phyloP scores from a whole-genome alignment of 257 asterid genomes.

The Ophiorrhiza pumila region DNA sequence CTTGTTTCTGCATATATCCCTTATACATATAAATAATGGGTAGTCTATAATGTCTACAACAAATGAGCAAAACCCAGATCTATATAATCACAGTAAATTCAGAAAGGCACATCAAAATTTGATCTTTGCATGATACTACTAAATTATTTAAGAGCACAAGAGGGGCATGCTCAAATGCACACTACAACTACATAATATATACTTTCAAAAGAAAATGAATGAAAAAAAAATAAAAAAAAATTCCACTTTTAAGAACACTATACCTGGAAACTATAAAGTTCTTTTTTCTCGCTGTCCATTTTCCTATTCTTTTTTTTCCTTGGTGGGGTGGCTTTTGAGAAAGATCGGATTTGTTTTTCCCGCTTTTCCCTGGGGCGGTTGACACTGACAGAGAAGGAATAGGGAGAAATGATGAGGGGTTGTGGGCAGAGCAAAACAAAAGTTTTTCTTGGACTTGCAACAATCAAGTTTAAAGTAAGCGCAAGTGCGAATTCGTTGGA shows the following conservation, averaged over 20 bases:
- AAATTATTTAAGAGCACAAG: neutral
- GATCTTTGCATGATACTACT: neutral
- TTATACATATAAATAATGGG: constrained; percentile 6
- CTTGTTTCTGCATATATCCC: constrained; percentile 72
- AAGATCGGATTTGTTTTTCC: constrained; percentile 11
- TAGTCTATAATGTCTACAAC: constrained; percentile 8
- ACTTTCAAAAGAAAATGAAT: neutral
- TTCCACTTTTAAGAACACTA: constrained; percentile 1
- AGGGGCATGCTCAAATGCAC: neutral
- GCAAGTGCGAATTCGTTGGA: neutral
- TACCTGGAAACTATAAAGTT: constrained; percentile 46
- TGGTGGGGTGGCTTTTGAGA: constrained; percentile 1
- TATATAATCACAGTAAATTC: constrained; percentile 4
- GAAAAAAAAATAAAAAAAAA: neutral
- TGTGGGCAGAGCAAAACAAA: neutral
- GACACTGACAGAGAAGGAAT: neutral
- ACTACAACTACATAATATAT: neutral
- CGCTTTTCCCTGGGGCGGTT: constrained; percentile 3
- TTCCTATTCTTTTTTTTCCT: constrained; percentile 14
- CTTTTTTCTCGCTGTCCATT: constrained; percentile 46
- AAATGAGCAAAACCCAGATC: constrained; percentile 34
- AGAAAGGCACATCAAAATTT: constrained; percentile 2
- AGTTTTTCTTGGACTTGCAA: neutral
- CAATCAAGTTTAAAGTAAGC: neutral
- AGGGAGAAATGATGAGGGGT: neutral